Conservation (phyloP, 179 eudicot genomes). For the Gypsophila paniculata region DNA sequence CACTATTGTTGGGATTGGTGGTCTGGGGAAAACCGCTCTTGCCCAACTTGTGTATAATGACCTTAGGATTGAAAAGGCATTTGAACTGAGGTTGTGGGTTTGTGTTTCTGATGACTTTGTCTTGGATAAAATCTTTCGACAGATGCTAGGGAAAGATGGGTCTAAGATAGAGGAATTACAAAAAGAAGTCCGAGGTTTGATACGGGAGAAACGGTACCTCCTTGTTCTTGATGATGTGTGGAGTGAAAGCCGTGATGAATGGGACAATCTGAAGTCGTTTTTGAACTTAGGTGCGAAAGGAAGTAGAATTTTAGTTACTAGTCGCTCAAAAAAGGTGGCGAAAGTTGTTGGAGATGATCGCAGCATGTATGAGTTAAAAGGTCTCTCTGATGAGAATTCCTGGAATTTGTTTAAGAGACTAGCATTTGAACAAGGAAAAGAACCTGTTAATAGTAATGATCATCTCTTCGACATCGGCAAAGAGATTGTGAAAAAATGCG, state of each 20-base stretch:
- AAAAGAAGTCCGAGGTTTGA: not conserved
- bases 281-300: constrained; percentile 7
- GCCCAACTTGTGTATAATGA: constrained; percentile 31
- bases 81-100: constrained; percentile 20
- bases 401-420: constrained; percentile 17
- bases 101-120: constrained; percentile 15
- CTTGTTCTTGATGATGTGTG: constrained; percentile 26
- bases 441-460: not conserved
- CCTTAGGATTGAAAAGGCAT: not conserved
- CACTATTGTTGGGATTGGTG: constrained; percentile 26
- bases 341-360: not conserved
- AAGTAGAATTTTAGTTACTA: constrained; percentile 23
- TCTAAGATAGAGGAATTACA: not conserved
- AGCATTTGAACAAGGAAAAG: constrained; percentile 13
- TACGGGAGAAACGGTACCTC: constrained; percentile 16
- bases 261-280: constrained; percentile 12
- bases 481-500: constrained; percentile 21
- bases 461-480: constrained; percentile 6
- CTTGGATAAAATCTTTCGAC: not conserved
- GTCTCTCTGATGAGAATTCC: constrained; percentile 15
- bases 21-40: constrained; percentile 29
- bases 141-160: constrained; percentile 7
- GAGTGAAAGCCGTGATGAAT: constrained; percentile 20
- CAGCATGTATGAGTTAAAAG: constrained; percentile 2
- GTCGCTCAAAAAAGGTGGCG: constrained; percentile 21